These are phyloP conservation scores for Striga hermonthica DNA, from an alignment of 305 asterid species.

Conservation along the genomic window DNA sequence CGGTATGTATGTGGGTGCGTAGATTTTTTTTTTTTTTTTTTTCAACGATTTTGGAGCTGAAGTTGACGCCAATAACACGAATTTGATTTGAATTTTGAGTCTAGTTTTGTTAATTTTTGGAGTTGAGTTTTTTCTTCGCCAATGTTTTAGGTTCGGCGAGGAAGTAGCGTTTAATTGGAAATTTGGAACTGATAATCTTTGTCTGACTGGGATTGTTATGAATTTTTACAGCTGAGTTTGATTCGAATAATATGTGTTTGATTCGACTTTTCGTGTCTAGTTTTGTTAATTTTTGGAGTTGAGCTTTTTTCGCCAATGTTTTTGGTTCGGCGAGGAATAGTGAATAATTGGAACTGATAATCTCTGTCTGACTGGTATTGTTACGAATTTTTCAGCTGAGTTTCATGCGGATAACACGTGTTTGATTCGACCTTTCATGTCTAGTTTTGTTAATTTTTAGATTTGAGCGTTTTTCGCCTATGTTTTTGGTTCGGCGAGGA, in stretches of 20 bases:
- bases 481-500: constrained; percentile 29
- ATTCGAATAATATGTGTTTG: constrained; percentile 25
- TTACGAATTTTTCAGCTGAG: constrained; percentile 15
- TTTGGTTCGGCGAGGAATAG: constrained; percentile 20
- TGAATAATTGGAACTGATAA: too few species aligned
- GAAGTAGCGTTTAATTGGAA: too few species aligned
- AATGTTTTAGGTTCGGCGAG: constrained; percentile 31
- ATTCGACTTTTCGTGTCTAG: constrained; percentile 28
- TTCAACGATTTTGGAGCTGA: constrained; percentile 13
- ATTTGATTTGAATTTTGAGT: constrained; percentile 8
- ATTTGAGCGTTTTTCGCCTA: too few species aligned
- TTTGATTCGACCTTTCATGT: too few species aligned
- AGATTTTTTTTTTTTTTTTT: not conserved
- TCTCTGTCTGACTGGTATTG: too few species aligned
- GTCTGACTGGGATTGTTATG: too few species aligned
- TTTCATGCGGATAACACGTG: not conserved
- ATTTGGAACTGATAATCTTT: too few species aligned
- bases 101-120: not conserved
- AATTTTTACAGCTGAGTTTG: not conserved
- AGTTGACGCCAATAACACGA: too few species aligned
- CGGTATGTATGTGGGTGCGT: not conserved
- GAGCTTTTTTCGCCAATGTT: constrained; percentile 26
- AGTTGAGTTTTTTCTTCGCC: constrained; percentile 25
- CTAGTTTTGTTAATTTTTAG: too few species aligned
- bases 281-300: constrained; percentile 20